Evolutionary conservation across 192 early-diverging fungal genomes (phyloP).

Genomic region (Mortierella hygrophila): DNA sequence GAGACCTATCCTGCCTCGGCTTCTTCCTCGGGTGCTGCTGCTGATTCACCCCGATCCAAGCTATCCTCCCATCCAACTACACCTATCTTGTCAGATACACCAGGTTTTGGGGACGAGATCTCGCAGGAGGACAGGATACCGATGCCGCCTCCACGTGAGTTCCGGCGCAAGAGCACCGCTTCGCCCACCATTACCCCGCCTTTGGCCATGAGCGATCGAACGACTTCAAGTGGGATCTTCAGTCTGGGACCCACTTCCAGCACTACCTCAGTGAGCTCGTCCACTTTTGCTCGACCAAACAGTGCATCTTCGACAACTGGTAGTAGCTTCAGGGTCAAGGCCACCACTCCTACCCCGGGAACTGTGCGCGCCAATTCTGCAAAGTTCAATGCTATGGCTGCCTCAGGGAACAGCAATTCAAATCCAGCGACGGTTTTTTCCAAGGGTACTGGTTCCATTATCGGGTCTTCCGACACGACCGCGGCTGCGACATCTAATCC

Average conservation of each 20-base stretch:
- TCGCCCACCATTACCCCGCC: background rate
- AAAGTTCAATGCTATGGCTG: slow-evolving; percentile 24
- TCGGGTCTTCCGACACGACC: background rate
- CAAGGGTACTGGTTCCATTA: slow-evolving; percentile 2
- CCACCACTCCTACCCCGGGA: slow-evolving; percentile 12
- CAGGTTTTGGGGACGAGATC: background rate
- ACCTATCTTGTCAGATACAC: background rate
- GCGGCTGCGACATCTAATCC: slow-evolving; percentile 20
- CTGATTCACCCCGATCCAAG: slow-evolving; percentile 8
- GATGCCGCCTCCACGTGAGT: slow-evolving; percentile 43
- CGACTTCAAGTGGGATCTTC: slow-evolving; percentile 15
- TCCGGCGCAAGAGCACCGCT: slow-evolving; percentile 29
- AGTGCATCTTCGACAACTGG: background rate
- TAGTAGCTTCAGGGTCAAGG: background rate
- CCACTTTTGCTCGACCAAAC: background rate
- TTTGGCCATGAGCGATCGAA: background rate
- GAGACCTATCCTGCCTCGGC: background rate
- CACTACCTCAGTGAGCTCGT: background rate
- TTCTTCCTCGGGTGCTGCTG: background rate
- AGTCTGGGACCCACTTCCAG: slow-evolving; percentile 4
- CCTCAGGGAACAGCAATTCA: background rate
- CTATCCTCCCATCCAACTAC: background rate
- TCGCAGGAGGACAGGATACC: slow-evolving; percentile 27
- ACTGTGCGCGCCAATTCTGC: slow-evolving; percentile 39
- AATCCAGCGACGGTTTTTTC: slow-evolving; percentile 2